Conservation (phyloP, 2,329 filamentous ascomycete species). For the Sodiomyces alkalinus region DNA sequence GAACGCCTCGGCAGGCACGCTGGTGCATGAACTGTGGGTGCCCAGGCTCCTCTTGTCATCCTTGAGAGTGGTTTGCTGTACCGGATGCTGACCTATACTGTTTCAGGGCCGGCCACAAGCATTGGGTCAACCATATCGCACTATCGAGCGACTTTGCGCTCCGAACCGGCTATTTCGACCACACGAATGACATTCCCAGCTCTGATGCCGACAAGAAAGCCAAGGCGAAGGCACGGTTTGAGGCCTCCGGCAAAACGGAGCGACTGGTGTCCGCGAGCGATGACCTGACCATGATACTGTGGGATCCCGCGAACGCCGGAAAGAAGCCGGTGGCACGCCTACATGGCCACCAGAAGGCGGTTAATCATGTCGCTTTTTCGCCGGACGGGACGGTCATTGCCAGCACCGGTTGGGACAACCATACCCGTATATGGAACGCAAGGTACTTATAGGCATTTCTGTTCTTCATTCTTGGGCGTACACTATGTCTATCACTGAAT, state of each 20-base stretch:
- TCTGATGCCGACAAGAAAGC: conserved; percentile 54
- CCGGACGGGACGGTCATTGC: conserved; percentile 81
- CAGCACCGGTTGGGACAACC: conserved; percentile 84
- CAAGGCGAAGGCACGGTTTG: conserved; percentile 70
- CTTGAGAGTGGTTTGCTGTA: no score
- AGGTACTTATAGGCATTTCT: no score
- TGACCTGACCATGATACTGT: conserved; percentile 93
- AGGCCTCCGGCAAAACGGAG: conserved; percentile 73
- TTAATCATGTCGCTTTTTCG: conserved; percentile 86
- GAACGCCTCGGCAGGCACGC: conserved; percentile 63
- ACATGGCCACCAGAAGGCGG: conserved; percentile 90
- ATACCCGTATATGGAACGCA: conserved; percentile 82
- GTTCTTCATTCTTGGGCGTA: no score
- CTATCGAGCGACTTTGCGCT: conserved; percentile 86
- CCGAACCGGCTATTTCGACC: conserved; percentile 75
- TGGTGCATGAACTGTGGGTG: no score
- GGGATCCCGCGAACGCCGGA: conserved; percentile 65
- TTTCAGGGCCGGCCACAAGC: conserved; percentile 70
- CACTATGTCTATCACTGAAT: conserved; percentile 7
- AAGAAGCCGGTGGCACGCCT: conserved; percentile 79
- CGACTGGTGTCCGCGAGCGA: conserved; percentile 81
- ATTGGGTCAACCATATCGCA: conserved; percentile 92
- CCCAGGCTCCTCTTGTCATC: no score
- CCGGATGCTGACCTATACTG: no score
- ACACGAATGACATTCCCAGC: conserved; percentile 52